These are phyloP conservation scores for Pythium aristosporum DNA, from an alignment of 352 stramenopile genomes.

Conservation along the genomic window DNA sequence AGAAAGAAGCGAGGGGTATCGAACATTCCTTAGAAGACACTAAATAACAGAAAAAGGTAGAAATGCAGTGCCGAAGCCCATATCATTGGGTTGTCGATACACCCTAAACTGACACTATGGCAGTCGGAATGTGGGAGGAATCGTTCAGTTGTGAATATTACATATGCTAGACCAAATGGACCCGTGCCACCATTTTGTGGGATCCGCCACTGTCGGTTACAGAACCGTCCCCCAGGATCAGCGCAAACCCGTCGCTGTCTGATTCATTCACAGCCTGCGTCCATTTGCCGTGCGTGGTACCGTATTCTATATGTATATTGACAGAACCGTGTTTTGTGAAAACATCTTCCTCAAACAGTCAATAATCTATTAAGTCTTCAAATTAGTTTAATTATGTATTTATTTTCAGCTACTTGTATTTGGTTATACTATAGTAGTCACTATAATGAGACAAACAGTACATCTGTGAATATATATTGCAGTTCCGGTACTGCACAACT, in stretches of 20 bases:
- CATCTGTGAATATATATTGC: too few relatives aligned
- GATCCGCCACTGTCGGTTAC: neutral
- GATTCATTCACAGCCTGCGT: neutral
- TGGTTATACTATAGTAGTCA: too few relatives aligned
- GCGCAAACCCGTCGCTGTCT: too few relatives aligned
- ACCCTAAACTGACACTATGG: neutral
- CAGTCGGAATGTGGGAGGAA: neutral
- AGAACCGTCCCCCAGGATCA: too few relatives aligned
- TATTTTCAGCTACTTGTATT: too few relatives aligned
- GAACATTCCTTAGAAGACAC: neutral
- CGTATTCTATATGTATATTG: too few relatives aligned
- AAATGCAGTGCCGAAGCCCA: neutral
- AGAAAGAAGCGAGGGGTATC: neutral
- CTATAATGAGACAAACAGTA: too few relatives aligned
- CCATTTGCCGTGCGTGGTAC: neutral
- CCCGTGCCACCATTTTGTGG: neutral
- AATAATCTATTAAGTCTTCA: too few relatives aligned
- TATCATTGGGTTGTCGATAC: neutral
- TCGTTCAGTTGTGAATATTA: neutral
- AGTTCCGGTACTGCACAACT: neutral
- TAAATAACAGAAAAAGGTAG: neutral
- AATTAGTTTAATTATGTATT: too few relatives aligned
- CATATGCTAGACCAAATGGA: too few relatives aligned
- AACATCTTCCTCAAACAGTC: too few relatives aligned
- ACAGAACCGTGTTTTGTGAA: too few relatives aligned